Conservation (phyloP, 176 grass and related monocot species). For the Oryza rufipogon region DNA sequence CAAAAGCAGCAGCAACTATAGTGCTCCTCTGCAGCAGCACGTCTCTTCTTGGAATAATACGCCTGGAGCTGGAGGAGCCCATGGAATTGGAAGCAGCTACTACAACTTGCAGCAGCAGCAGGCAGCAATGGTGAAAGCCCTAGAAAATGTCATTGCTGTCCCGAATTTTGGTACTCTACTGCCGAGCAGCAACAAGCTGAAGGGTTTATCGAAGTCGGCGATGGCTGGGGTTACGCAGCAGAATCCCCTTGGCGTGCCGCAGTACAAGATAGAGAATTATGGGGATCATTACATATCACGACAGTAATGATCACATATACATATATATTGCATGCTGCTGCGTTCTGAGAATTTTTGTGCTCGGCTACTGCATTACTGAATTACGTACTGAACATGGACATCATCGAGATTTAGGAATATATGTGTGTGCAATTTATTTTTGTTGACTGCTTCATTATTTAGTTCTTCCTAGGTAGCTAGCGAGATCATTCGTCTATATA, state of each 20-base stretch:
- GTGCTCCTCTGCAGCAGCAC: background rate
- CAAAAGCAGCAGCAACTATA: background rate
- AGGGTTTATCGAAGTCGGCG: background rate
- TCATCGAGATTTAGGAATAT: background rate
- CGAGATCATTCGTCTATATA: background rate
- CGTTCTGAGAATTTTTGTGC: background rate
- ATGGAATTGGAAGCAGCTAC: constrained; percentile 36
- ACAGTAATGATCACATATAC: too few relatives aligned
- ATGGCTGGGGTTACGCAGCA: background rate
- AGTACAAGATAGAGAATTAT: constrained; percentile 5
- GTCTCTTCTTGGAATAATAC: constrained; percentile 24
- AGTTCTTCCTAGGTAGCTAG: background rate
- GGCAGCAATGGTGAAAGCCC: constrained; percentile 38
- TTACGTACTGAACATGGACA: background rate
- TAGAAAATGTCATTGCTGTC: background rate
- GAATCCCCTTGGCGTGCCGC: background rate
- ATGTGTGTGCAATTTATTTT: background rate
- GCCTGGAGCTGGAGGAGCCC: background rate
- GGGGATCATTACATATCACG: too few relatives aligned
- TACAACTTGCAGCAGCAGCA: constrained; percentile 25
- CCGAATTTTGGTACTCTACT: background rate
- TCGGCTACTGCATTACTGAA: background rate
- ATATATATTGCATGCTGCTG: background rate
- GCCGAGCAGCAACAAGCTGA: background rate
- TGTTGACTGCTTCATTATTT: constrained; percentile 34